Evolutionary conservation across 2,329 filamentous ascomycete species (phyloP), one percentile per base, ranked within the genome.

Genomic region (Clarireedia sp.): DNA sequence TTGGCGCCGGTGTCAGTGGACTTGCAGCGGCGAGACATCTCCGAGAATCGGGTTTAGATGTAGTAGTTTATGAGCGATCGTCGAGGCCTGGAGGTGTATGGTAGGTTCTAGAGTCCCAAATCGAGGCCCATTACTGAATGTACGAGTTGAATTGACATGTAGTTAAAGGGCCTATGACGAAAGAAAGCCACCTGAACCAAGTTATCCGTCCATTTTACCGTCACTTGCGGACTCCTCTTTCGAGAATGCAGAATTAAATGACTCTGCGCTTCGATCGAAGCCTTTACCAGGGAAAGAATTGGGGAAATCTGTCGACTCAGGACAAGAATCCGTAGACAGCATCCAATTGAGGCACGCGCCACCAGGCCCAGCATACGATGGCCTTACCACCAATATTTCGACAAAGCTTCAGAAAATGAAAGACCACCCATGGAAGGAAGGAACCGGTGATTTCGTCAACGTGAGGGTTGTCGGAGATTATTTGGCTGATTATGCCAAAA

Each of bases 51-150:
- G 75, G 74, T 0, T 54, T 78, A 4, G 70, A 80, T 8, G 76
- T 81, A 1, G 76, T 73, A 0, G 73, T 83, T 0, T 82, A 78
- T 59, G 80, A 83, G 59, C 71, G 80, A 53, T 75, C 73, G 4
- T 69, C 70, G 52, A 72, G 69, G 16, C 71, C 74, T n/a, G 80
- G 80, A 2, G 80, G 80, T 14, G 73, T 80, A 26, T 83, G 80
- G 80, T 63, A 21, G 33, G 54, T 45, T 29, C 1, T 12, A 10
- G 1, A 10, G 3, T 38, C 33, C 17, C 43, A 47, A 38, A 9
- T n/a, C 37, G 8, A 12, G 2, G 16, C 4, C 14, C 17, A 4
- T 8, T 14, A 5, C 14, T 4, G 14, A 1, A 23, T 9, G 33
- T 14, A 33, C 7, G 19, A 51, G 3, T 16, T 3, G 6, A 14